These are phyloP conservation scores for Ogataea pini DNA, from an alignment of 805 yeast species.

Conservation along the genomic window DNA sequence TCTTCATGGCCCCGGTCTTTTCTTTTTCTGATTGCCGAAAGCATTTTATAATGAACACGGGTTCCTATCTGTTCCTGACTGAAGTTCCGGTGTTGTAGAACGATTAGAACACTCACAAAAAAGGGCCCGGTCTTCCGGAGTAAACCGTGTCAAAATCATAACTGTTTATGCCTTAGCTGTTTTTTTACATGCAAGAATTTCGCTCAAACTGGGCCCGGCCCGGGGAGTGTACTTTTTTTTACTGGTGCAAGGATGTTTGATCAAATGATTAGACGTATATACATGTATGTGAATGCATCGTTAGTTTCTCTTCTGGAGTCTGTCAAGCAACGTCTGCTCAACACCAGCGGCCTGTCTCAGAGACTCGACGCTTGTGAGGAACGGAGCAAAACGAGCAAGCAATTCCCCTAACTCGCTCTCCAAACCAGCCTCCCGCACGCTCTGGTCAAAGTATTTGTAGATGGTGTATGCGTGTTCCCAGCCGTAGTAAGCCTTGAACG, in stretches of 20 bases:
- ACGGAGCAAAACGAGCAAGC: constrained; percentile 14
- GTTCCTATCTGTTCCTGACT: not conserved
- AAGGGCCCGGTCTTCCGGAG: not conserved
- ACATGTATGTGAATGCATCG: constrained; percentile 1
- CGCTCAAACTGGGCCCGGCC: constrained; percentile 1
- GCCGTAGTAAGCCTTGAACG: constrained; percentile 11
- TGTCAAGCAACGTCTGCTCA: constrained; percentile 11
- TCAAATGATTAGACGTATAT: not conserved
- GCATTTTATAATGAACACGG: constrained; percentile 8
- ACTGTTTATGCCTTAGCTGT: constrained; percentile 1
- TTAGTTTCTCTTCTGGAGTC: constrained; percentile 7
- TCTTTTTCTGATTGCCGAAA: constrained; percentile 19
- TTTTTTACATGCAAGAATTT: not conserved
- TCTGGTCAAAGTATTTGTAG: constrained; percentile 17
- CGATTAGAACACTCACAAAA: not conserved
- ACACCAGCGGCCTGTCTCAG: constrained; percentile 14
- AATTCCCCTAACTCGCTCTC: constrained; percentile 13
- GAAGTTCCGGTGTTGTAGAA: not conserved
- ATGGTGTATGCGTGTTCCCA: constrained; percentile 24
- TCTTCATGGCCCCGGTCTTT: constrained; percentile 17
- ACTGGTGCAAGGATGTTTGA: not conserved
- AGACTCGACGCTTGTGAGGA: constrained; percentile 18
- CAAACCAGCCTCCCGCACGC: constrained; percentile 16
- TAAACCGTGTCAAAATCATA: not conserved
- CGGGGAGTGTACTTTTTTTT: not conserved